A percentile compares a stretch with the other conserved stretches of the same genome.
These are phyloP conservation scores for Diospyros lotus DNA, from an alignment of 148 eudicot genomes.

Conservation along the genomic window DNA sequence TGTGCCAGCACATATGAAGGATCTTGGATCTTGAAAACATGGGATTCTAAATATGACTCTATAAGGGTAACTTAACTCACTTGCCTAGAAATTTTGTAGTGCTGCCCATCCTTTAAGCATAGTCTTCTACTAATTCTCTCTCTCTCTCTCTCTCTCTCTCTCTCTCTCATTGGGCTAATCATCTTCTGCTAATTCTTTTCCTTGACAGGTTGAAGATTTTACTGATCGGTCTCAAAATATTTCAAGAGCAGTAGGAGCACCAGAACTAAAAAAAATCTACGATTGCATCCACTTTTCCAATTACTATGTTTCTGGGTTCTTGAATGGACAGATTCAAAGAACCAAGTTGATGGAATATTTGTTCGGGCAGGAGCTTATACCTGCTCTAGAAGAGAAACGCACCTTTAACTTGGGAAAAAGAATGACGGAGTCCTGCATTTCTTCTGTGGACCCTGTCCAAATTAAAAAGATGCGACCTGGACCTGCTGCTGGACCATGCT, in stretches of 20 bases:
- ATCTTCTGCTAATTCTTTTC: slow-evolving; percentile 7
- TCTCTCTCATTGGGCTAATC: too few species aligned
- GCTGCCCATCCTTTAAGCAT: not conserved
- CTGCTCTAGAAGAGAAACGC: not conserved
- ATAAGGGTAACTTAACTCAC: slow-evolving; percentile 48
- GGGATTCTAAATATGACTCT: slow-evolving; percentile 33
- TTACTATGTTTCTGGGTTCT: slow-evolving; percentile 32
- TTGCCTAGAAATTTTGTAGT: not conserved
- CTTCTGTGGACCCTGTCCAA: slow-evolving; percentile 3
- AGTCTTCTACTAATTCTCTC: too few species aligned
- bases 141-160: too few species aligned
- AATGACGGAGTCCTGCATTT: not conserved
- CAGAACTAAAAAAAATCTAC: slow-evolving; percentile 37
- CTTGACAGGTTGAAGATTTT: slow-evolving; percentile 83
- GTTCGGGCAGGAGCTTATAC: slow-evolving; percentile 33
- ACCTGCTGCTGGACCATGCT: too few species aligned
- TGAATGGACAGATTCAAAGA: slow-evolving; percentile 39
- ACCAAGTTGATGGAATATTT: slow-evolving; percentile 31
- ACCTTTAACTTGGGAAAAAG: not conserved
- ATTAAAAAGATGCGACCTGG: slow-evolving; percentile 11
- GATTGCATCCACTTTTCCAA: slow-evolving; percentile 45
- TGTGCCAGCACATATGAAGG: slow-evolving; percentile 68
- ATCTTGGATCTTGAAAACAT: slow-evolving; percentile 54
- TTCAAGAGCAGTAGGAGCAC: slow-evolving; percentile 58
- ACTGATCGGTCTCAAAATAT: slow-evolving; percentile 69